phyloP scores from a whole-genome alignment of 1,284 basidiomycete species.

The Ganoderma boninense region DNA sequence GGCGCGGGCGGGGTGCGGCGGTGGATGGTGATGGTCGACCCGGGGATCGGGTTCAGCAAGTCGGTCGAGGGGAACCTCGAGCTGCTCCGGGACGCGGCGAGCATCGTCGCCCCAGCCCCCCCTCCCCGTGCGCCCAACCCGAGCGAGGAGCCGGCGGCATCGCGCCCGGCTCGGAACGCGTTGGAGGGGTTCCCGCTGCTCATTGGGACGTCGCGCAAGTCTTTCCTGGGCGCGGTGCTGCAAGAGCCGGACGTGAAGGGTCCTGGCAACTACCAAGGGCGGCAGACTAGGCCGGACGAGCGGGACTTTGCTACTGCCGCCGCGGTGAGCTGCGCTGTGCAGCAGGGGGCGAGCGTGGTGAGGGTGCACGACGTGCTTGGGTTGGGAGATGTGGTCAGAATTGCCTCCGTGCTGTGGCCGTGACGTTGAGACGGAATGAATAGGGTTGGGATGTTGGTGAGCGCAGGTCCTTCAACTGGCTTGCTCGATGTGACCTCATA shows the following conservation, averaged over 20 bases:
- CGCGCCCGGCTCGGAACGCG: slow-evolving; percentile 50
- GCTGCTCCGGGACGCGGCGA: slow-evolving; percentile 64
- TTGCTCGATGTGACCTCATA: background rate
- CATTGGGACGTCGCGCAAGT: slow-evolving; percentile 86
- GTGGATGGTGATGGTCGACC: slow-evolving; percentile 94
- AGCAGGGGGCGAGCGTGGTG: slow-evolving; percentile 78
- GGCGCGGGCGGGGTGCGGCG: slow-evolving; percentile 80
- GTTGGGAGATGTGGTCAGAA: slow-evolving; percentile 67
- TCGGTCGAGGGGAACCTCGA: slow-evolving; percentile 79
- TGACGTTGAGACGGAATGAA: slow-evolving; percentile 20
- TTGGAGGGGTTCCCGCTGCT: slow-evolving; percentile 76
- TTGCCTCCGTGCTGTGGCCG: slow-evolving; percentile 56
- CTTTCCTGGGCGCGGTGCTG: slow-evolving; percentile 79
- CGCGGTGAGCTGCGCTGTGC: slow-evolving; percentile 79
- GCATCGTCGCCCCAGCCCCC: slow-evolving; percentile 53
- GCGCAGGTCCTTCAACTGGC: background rate
- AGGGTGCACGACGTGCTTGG: slow-evolving; percentile 87
- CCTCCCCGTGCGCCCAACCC: slow-evolving; percentile 31
- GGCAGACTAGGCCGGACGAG: slow-evolving; percentile 66
- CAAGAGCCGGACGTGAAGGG: slow-evolving; percentile 45
- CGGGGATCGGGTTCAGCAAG: slow-evolving; percentile 97
- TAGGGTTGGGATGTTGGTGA: background rate
- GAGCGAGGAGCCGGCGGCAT: slow-evolving; percentile 8
- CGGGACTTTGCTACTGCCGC: slow-evolving; percentile 86
- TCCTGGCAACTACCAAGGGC: slow-evolving; percentile 51